Conservation (phyloP, 2,329 filamentous ascomycete genomes). For the Sporothrix variecibatus region DNA sequence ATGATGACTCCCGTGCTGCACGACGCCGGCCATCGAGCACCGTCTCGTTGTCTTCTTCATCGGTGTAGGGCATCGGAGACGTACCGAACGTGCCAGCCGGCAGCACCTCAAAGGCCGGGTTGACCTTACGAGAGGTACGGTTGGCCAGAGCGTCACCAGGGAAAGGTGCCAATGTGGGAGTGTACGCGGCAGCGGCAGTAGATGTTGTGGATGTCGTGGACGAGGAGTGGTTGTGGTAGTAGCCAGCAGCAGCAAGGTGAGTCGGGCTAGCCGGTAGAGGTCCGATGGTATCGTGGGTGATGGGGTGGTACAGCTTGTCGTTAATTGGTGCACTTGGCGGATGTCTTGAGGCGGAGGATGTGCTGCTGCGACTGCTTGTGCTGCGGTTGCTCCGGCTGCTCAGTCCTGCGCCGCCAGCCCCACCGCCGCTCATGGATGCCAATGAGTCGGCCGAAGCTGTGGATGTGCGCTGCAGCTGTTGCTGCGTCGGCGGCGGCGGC, state of each 20-base stretch:
- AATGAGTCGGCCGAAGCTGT: conserved; percentile 34
- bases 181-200: neutral
- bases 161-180: neutral
- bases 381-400: conserved; percentile 17
- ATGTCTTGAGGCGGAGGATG: conserved; percentile 13
- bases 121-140: conserved; percentile 40
- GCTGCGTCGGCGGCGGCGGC: conserved; percentile 30
- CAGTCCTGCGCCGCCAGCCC: neutral
- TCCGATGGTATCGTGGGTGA: neutral
- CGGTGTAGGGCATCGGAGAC: neutral
- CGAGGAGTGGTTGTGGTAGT: neutral
- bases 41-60: conserved; percentile 12
- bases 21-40: neutral
- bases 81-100: conserved; percentile 43
- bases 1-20: neutral
- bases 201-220: neutral
- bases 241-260: neutral
- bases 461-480: conserved; percentile 29
- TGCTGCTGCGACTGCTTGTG: conserved; percentile 15
- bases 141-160: conserved; percentile 38
- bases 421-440: conserved; percentile 5
- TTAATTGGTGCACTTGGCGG: neutral
- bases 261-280: neutral
- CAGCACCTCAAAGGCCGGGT: conserved; percentile 44
- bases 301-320: neutral